Percentiles rank a stretch among this genome's conserved stretches.
Conservation (phyloP, 768 basidiomycete genomes). For the Tulasnella calospora region DNA sequence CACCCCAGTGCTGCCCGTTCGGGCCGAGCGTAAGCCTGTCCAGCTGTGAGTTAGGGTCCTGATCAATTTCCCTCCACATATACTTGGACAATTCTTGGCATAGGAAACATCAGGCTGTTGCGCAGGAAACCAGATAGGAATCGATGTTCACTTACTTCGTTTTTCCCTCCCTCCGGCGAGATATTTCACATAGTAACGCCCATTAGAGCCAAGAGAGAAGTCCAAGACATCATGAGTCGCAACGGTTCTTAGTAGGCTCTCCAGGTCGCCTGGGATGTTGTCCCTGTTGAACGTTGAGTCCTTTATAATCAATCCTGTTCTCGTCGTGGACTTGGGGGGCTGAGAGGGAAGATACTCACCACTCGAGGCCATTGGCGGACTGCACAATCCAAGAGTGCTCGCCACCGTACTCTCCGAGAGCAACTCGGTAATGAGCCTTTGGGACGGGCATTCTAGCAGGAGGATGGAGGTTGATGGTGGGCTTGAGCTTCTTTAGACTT, state of each 20-base stretch:
- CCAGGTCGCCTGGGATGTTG: conserved; percentile 12
- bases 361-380: background rate
- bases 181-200: conserved; percentile 15
- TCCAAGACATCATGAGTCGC: background rate
- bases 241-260: background rate
- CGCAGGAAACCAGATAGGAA: background rate
- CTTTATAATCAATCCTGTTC: background rate
- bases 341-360: background rate
- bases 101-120: background rate
- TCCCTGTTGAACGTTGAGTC: background rate
- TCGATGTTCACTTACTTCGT: background rate
- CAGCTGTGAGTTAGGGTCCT: conserved; percentile 6
- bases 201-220: conserved; percentile 10
- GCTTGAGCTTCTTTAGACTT: background rate
- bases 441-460: conserved; percentile 1
- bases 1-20: background rate
- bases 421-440: conserved; percentile 14
- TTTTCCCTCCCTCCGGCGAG: background rate
- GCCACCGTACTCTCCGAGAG: conserved; percentile 16
- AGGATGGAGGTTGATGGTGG: background rate
- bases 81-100: conserved; percentile 14
- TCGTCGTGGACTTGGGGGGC: background rate
- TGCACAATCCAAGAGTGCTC: conserved; percentile 4
- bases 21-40: conserved; percentile 9
- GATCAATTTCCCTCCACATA: conserved; percentile 13